Conservation (phyloP, 306 rosid genomes). For the Mucuna pruriens region DNA sequence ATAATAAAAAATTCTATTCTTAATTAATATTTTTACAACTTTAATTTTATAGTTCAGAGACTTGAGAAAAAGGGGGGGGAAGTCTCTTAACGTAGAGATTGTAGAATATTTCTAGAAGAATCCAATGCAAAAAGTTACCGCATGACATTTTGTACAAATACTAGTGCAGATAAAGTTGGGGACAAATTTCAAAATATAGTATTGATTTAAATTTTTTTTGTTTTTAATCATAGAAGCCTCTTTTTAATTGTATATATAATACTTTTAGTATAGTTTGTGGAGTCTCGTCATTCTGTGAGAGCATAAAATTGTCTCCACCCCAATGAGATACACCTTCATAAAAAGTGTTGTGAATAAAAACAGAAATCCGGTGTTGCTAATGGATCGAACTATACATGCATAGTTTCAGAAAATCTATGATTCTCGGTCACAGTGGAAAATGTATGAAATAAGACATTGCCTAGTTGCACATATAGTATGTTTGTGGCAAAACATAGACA, state of each 20-base stretch:
- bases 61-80: too few relatives aligned
- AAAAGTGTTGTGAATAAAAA: slow-evolving; percentile 28
- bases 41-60: too few relatives aligned
- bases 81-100: too few relatives aligned
- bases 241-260: neutral
- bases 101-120: too few relatives aligned
- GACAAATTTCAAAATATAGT: neutral
- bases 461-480: slow-evolving; percentile 37
- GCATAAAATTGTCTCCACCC: slow-evolving; percentile 42
- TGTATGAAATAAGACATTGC: slow-evolving; percentile 19
- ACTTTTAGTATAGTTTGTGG: slow-evolving; percentile 20
- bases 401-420: slow-evolving; percentile 19
- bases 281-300: slow-evolving; percentile 38
- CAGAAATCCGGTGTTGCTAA: slow-evolving; percentile 31
- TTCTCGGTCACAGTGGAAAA: slow-evolving; percentile 37
- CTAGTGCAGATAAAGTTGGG: neutral
- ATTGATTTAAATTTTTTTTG: neutral
- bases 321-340: slow-evolving; percentile 13
- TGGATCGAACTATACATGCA: slow-evolving; percentile 38
- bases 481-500: slow-evolving; percentile 40
- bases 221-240: neutral
- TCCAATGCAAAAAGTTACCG: too few relatives aligned
- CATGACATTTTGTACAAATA: too few relatives aligned
- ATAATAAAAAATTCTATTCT: too few relatives aligned
- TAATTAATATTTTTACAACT: too few relatives aligned